These are phyloP conservation scores for Phanerodontia chrysosporium DNA, from an alignment of 768 basidiomycete genomes.

Conservation along the genomic window DNA sequence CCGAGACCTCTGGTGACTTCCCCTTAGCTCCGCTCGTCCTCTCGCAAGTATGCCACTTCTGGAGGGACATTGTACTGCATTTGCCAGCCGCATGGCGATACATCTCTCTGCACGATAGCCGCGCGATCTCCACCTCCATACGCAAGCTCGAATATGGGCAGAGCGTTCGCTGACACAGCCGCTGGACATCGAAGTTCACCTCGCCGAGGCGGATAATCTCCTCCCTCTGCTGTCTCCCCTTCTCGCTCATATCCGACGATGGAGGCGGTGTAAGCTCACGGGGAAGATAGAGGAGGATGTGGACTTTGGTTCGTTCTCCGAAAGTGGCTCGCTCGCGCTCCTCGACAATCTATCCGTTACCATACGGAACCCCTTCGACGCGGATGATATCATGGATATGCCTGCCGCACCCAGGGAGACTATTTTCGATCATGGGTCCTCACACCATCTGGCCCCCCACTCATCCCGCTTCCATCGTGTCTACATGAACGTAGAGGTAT, in stretches of 20 bases:
- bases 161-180: constrained; percentile 47
- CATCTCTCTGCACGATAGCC: constrained; percentile 46
- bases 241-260: constrained; percentile 51
- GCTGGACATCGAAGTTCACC: constrained; percentile 52
- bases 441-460: constrained; percentile 15
- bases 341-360: constrained; percentile 9
- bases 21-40: constrained; percentile 46
- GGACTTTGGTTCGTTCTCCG: constrained; percentile 4
- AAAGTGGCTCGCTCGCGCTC: constrained; percentile 8
- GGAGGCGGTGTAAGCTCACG: constrained; percentile 47
- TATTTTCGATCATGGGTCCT: constrained; percentile 6
- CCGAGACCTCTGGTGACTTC: constrained; percentile 28
- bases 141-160: constrained; percentile 52
- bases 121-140: constrained; percentile 35
- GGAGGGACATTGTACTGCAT: constrained; percentile 49
- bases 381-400: background rate
- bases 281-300: constrained; percentile 28
- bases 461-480: constrained; percentile 16
- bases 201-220: constrained; percentile 47
- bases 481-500: constrained; percentile 46
- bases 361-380: background rate
- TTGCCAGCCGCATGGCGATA: constrained; percentile 61
- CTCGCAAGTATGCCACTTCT: constrained; percentile 51
- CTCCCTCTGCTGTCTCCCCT: constrained; percentile 64
- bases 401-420: constrained; percentile 5